phyloP scores from a whole-genome alignment of 129 eudicot genomes.

The Flaveria sonorensis region DNA sequence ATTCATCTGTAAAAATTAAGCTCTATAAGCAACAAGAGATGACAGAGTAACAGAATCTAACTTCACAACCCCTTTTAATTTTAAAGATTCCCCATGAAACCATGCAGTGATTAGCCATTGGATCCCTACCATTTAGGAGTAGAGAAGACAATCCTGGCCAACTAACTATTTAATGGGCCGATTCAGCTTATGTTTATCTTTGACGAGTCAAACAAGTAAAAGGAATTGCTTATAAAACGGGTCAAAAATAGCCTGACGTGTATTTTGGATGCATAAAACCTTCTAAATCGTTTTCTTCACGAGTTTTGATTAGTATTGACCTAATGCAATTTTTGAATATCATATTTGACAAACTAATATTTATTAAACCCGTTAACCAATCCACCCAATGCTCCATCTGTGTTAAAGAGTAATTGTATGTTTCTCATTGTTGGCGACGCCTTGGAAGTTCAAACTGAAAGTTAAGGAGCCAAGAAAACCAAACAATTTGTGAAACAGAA shows the following conservation, averaged over 20 bases:
- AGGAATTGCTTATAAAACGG: not conserved
- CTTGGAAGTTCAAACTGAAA: not conserved
- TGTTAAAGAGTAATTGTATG: not conserved
- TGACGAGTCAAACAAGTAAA: conserved; percentile 7
- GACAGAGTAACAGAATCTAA: not conserved
- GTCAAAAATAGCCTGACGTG: not conserved
- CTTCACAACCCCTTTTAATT: not conserved
- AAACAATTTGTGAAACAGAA: conserved; percentile 4
- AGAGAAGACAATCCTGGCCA: not conserved
- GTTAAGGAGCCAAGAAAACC: not conserved
- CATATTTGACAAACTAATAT: not conserved
- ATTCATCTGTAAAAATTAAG: conserved; percentile 36
- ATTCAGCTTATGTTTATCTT: not conserved
- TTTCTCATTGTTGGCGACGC: not conserved
- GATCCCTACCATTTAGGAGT: not conserved
- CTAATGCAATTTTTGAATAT: not conserved
- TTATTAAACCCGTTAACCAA: not conserved
- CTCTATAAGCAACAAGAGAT: conserved; percentile 28
- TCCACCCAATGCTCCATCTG: not conserved
- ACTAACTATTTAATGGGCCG: not conserved
- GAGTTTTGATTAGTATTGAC: not conserved
- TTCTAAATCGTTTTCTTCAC: not conserved
- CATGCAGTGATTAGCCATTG: not conserved
- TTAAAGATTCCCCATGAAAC: not conserved
- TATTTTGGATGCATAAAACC: conserved; percentile 14